A percentile compares a stretch with the other conserved stretches of the same genome.
Conservation (phyloP, 2,329 filamentous ascomycete species). For the Fusarium ramigenum region DNA sequence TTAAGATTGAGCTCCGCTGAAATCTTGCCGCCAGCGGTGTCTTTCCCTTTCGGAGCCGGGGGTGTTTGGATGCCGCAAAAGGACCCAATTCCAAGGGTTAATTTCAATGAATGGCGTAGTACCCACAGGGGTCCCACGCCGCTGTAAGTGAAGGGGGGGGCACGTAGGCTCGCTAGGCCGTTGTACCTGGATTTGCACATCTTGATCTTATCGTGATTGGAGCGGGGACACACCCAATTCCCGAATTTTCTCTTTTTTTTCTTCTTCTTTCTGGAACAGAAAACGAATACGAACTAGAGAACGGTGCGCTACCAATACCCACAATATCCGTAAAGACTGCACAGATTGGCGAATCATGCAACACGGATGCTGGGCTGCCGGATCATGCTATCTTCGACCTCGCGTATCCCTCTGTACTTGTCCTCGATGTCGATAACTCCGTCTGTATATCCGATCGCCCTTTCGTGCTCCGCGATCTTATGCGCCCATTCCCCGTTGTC, state of each 20-base stretch:
- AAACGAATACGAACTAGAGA: constrained; percentile 38
- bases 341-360: constrained; percentile 6
- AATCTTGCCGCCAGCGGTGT: constrained; percentile 20
- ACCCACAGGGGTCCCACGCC: constrained; percentile 31
- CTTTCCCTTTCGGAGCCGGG: neutral
- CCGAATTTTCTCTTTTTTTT: constrained; percentile 3
- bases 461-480: constrained; percentile 21
- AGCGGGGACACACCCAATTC: constrained; percentile 18
- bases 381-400: constrained; percentile 40
- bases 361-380: constrained; percentile 27
- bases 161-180: constrained; percentile 21
- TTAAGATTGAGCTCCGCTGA: constrained; percentile 24
- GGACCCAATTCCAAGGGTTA: constrained; percentile 7
- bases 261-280: constrained; percentile 1
- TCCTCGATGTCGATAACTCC: constrained; percentile 7
- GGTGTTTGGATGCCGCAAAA: neutral
- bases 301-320: neutral
- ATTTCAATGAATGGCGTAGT: constrained; percentile 10
- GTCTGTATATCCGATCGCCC: constrained; percentile 15
- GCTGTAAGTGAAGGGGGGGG: neutral
- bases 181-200: constrained; percentile 35
- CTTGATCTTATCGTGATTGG: constrained; percentile 40
- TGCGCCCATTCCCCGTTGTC: constrained; percentile 35
- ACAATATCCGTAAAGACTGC: neutral
- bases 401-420: constrained; percentile 25